Evolutionary conservation across 2,329 filamentous ascomycete species (phyloP), one percentile per base, ranked within the genome.

Genomic region (Berkeleyomyces rouxiae): DNA sequence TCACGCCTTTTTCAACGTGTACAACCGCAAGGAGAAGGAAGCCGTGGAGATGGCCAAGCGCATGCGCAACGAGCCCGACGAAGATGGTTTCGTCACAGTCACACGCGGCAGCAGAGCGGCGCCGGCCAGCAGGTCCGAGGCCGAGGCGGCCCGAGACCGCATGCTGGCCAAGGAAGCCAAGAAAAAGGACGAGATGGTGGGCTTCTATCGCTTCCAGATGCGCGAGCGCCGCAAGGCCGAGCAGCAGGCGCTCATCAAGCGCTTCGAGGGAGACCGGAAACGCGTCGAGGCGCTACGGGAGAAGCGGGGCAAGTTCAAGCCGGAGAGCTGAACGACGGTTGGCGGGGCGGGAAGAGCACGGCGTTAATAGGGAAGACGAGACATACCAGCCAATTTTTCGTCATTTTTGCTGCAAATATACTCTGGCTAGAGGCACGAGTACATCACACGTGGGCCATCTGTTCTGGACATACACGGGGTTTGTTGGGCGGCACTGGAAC

Each of bases 61-160:
- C 62, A 76, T 86, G 65, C 83, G 88, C 65, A 86, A 87, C 67
- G 85, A 90, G 69, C 90, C 92, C 0, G 93, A 99, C 72, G 91
- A 90, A 70, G 93, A 99, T 72, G 93, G 93, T 1, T 99, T 99
- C 71, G 81, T 97, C 58, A 97, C 91, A 3, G 93, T 99, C 33
- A 87, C 85, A 1, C 81, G 88, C 62, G 90, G 90, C 36, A 87
- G 88, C 46, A 78, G 86, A 64, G 79, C 79, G 5, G 87, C 86
- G n/a, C 84, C 88, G 0, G 90, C 88, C 1, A 81, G 85, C 62
- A 79, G 84, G 66, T 86, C 86, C 67, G 90, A 87, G 69, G 82
- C 84, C 47, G 81, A 84, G 69, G 82, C 82, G 68, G 79, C 79
- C 57, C 75, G 74, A 65, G 76, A 75, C 68, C 80, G 78, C 72